Base-by-base conservation (phyloP, 495 filamentous ascomycete genomes). In the Opeltia flavorubescens region DNA sequence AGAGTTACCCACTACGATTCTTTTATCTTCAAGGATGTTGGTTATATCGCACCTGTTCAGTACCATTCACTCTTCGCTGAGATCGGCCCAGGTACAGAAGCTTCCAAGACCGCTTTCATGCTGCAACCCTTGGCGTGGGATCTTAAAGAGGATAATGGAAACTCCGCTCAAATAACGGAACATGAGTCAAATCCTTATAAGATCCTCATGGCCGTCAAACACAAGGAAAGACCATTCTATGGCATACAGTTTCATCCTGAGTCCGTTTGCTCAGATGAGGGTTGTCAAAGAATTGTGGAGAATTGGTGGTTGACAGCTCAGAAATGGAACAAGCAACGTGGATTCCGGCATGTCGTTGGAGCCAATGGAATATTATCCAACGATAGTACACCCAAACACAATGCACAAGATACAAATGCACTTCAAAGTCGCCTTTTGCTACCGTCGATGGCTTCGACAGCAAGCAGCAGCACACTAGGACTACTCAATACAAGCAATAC, bases 181-280 rank as follows among this genome's bases (percentile, higher is more conserved):
- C 6, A 15, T 7, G 29, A 2, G 3, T 28, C 6, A 27, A 50
- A 47, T 30, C 52, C 47, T 9, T 20, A 17, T 25, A 5, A 29
- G 65, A 81, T 94, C 18, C 66, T 93, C 34, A 93, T 94, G 83
- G 85, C 73, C 2, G 77, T 81, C 17, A 74, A 65, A 41, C 88
- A 95, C 58, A 62, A 40, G 23, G 49, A 52, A 2, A 85, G 80
- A 53, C 91, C 91, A 4, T 93, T 89, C 53, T 94, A 81, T 79
- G 91, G 81, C 0, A 66, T 98, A 28, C 91, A 98, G 56, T 96
- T 89, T 59, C 91, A 98, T 57, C 89, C 89, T 0, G 91, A 98
- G 60, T 94, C 86, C 0, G 81, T 93, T 52, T 95, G 89, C 57
- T 94, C 91, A 4, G 76, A 76, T 42, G 54, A 66, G n/a, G 73